These are phyloP conservation scores for Nakaseomyces glabratus DNA, from an alignment of 1,139 yeast genomes.

Conservation along the genomic window DNA sequence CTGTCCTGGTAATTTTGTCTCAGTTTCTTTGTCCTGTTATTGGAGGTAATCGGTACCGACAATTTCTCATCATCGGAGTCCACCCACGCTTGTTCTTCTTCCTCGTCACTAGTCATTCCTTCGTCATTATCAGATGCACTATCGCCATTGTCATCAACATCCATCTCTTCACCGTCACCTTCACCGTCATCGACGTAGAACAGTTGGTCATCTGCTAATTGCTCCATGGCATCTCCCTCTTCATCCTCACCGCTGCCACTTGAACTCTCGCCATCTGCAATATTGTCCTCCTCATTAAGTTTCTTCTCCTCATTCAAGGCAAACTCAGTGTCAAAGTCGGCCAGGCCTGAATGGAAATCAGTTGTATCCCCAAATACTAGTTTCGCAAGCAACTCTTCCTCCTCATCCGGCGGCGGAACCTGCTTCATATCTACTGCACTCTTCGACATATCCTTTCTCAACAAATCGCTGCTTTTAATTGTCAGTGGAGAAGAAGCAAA, in stretches of 20 bases:
- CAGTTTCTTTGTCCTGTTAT: slow-evolving; percentile 62
- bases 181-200: slow-evolving; percentile 57
- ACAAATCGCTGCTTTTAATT: too few relatives aligned
- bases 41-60: slow-evolving; percentile 48
- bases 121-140: slow-evolving; percentile 31
- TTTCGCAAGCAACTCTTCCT: slow-evolving; percentile 69
- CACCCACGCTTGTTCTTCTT: slow-evolving; percentile 58
- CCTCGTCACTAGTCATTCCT: slow-evolving; percentile 29
- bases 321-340: slow-evolving; percentile 46
- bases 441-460: too few relatives aligned
- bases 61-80: slow-evolving; percentile 87
- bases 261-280: slow-evolving; percentile 29
- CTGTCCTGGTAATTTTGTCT: slow-evolving; percentile 56
- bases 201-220: slow-evolving; percentile 47
- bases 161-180: slow-evolving; percentile 16
- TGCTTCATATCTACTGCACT: too few relatives aligned
- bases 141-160: slow-evolving; percentile 26
- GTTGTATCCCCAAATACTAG: slow-evolving; percentile 83
- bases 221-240: slow-evolving; percentile 29
- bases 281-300: slow-evolving; percentile 31
- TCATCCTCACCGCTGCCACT: slow-evolving; percentile 32
- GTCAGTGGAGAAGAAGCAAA: too few relatives aligned
- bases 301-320: slow-evolving; percentile 41
- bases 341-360: slow-evolving; percentile 64
- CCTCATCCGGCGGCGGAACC: slow-evolving; percentile 67